Percentiles rank a stretch among this genome's conserved stretches.
Evolutionary conservation across 768 basidiomycete genomes (phyloP).

Genomic region (Agaricus blazei): DNA sequence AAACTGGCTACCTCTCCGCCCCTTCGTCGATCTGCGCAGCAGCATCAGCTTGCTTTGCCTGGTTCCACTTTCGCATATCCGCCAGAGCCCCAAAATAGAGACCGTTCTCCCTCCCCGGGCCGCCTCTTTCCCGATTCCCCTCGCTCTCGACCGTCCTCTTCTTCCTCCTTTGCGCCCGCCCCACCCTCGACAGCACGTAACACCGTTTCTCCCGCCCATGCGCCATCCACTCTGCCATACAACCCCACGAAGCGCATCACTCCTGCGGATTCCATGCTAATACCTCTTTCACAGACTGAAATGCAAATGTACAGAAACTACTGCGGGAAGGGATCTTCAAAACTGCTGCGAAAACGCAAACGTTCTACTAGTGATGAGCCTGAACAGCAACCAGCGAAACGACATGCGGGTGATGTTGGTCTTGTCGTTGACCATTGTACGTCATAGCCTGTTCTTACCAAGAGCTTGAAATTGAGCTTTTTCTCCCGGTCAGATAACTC

Average conservation of each 20-base stretch:
- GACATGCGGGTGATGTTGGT: constrained; percentile 61
- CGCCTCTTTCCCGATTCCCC: constrained; percentile 18
- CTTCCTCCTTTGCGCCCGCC: constrained; percentile 24
- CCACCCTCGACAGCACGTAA: constrained; percentile 22
- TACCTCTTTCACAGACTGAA: constrained; percentile 61
- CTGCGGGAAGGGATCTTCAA: constrained; percentile 48
- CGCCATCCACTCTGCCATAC: constrained; percentile 47
- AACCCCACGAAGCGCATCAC: constrained; percentile 59
- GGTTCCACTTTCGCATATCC: constrained; percentile 12
- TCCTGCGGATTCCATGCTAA: constrained; percentile 54
- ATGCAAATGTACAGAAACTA: constrained; percentile 53
- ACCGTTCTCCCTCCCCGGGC: constrained; percentile 4
- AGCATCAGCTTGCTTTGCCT: constrained; percentile 11
- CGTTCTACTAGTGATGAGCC: constrained; percentile 36
- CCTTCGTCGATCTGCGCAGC: constrained; percentile 18
- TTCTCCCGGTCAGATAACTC: constrained; percentile 64
- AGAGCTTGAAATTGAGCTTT: background rate
- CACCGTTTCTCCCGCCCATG: constrained; percentile 9
- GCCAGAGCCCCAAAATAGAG: constrained; percentile 6
- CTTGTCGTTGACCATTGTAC: constrained; percentile 76
- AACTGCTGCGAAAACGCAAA: constrained; percentile 50
- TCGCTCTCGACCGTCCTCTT: constrained; percentile 24
- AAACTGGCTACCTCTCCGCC: constrained; percentile 28
- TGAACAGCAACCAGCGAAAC: constrained; percentile 39
- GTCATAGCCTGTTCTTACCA: constrained; percentile 23